Base-by-base conservation (phyloP, 176 grass and related monocot species). In the Oryza glumipatula region DNA sequence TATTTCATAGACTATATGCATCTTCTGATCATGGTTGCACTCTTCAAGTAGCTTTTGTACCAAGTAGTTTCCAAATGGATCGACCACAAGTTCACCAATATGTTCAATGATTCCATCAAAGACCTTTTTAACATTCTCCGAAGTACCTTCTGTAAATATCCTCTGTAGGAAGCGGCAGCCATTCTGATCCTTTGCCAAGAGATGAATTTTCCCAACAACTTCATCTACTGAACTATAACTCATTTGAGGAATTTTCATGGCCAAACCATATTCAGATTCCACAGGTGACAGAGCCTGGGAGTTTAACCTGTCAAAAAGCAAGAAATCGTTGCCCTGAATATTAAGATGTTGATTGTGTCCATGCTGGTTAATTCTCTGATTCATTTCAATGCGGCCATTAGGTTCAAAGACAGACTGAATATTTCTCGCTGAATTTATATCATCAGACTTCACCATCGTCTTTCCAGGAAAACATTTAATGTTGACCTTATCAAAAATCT, bases 111-210 rank as follows among this genome's bases (percentile, higher is more conserved):
- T 85, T 65, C 48, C 90, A 76, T n/a, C 16, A 77, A 94, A 94
- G 24, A 94, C 69, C 38, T 87, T 92, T 43, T 83, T 81, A 32
- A 88, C 72, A 86, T 97, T 78, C 4, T 79, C 74, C 1, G 47
- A 67, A 68, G 81, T 86, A 69, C 88, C 92, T 76, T 88, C 86
- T 3, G 63, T 84, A 72, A 94, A 80, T 80, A 90, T 73, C 75
- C 36, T 87, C 74, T 91, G 92, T 68, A 94, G 84, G 45, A 87
- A 94, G 11, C 84, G 80, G 80, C 86, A 92, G 16, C 88, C 88
- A 47, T 82, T 90, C 45, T 92, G 92, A 89, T 94, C 86, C 80
- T 91, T 97, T 7, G 88, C 92, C 49, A 94, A 84, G 13, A 90
- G 46, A 52, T 84, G 65, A 65, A 97, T 85, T 73, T 74, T 86